Percentiles rank a stretch among this genome's conserved stretches.
Evolutionary conservation across 768 basidiomycete species (phyloP).

Genomic region (Pseudohyphozyma bogoriensis): DNA sequence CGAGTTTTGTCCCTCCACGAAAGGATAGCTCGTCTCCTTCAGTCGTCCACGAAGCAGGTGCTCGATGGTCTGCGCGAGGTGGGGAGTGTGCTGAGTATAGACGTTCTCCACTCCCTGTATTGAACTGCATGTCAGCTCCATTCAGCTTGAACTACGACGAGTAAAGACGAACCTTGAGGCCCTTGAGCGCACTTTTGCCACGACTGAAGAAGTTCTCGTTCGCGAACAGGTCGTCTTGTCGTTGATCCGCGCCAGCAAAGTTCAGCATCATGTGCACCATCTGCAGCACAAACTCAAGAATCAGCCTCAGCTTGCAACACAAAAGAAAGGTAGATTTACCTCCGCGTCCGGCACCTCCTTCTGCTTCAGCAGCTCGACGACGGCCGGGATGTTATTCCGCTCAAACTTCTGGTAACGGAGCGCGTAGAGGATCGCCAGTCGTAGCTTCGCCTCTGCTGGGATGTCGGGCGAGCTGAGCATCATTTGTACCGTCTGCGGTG

Average conservation of each 20-base stretch:
- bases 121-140: no score
- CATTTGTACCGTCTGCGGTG: constrained; percentile 63
- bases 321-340: constrained; percentile 6
- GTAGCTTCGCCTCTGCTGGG: constrained; percentile 70
- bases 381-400: constrained; percentile 61
- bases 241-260: constrained; percentile 85
- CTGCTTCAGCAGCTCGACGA: constrained; percentile 40
- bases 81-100: constrained; percentile 93
- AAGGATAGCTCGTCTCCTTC: constrained; percentile 81
- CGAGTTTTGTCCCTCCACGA: constrained; percentile 52
- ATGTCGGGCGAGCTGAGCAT: constrained; percentile 59
- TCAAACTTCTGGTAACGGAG: constrained; percentile 87
- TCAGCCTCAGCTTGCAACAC: not conserved
- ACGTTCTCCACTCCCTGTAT: constrained; percentile 92
- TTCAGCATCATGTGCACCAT: constrained; percentile 88
- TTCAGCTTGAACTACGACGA: not conserved
- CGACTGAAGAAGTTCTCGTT: constrained; percentile 89
- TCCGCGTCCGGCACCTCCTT: constrained; percentile 38
- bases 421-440: constrained; percentile 82
- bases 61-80: constrained; percentile 84
- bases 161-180: constrained; percentile 61
- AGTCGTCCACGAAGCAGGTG: constrained; percentile 74
- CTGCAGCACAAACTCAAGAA: constrained; percentile 39
- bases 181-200: constrained; percentile 88
- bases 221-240: constrained; percentile 94